Conservation (phyloP, 1,284 basidiomycete genomes). For the Tausonia pullulans region DNA sequence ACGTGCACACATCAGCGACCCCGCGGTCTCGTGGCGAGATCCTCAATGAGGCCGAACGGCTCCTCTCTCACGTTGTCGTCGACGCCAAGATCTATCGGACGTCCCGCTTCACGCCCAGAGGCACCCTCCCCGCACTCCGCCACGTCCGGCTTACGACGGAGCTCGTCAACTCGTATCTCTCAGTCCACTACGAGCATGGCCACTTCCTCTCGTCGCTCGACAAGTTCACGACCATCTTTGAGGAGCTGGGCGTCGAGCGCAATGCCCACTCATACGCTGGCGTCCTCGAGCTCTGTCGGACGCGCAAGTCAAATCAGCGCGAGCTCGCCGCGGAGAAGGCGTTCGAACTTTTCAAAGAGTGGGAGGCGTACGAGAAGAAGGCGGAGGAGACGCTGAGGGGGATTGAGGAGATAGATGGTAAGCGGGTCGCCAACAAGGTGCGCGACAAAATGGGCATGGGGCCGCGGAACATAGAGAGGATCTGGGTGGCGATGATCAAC, state of each 20-base stretch:
- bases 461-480: conserved; percentile 28
- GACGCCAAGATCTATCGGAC: conserved; percentile 23
- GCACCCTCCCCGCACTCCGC: conserved; percentile 39
- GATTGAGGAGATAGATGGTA: conserved; percentile 13
- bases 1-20: conserved; percentile 17
- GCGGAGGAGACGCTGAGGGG: neutral
- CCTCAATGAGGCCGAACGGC: conserved; percentile 53
- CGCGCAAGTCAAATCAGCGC: conserved; percentile 25
- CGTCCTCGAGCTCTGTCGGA: conserved; percentile 53
- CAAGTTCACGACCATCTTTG: conserved; percentile 44
- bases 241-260: conserved; percentile 36
- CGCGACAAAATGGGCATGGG: conserved; percentile 24
- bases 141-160: conserved; percentile 49
- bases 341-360: conserved; percentile 5
- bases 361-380: conserved; percentile 12
- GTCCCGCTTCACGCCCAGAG: conserved; percentile 8
- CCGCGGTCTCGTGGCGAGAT: conserved; percentile 67
- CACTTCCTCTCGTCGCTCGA: conserved; percentile 39
- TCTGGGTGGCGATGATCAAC: conserved; percentile 28
- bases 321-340: conserved; percentile 12
- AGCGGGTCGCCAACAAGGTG: neutral
- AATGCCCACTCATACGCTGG: conserved; percentile 52
- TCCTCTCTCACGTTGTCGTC: conserved; percentile 59
- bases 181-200: conserved; percentile 47
- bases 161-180: conserved; percentile 71